Evolutionary conservation across 495 filamentous ascomycete genomes (phyloP).

Genomic region (Penicillium bialowiezense): DNA sequence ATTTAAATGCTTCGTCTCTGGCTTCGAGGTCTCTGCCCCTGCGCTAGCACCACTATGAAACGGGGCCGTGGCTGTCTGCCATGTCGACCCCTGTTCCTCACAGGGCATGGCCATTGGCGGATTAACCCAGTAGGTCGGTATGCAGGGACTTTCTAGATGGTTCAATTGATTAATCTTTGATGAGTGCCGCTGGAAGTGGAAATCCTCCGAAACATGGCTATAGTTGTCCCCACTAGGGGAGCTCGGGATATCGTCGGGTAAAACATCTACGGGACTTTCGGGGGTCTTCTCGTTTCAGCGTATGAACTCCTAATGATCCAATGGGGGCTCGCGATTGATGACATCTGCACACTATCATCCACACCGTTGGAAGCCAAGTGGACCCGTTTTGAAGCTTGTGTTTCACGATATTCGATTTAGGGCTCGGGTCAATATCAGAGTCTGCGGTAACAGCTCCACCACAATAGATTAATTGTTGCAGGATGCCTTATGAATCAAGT

Average conservation of each 20-base stretch:
- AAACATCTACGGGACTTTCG: background rate
- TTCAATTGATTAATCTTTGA: background rate
- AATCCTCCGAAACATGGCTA: slow-evolving; percentile 1
- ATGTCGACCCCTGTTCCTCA: background rate
- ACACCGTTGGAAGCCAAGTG: background rate
- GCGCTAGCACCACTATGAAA: slow-evolving; percentile 4
- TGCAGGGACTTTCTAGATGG: background rate
- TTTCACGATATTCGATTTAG: background rate
- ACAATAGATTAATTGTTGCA: background rate
- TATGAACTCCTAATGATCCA: background rate
- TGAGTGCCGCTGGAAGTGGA: background rate
- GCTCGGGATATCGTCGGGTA: slow-evolving; percentile 1
- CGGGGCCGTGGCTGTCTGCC: background rate
- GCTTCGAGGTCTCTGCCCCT: background rate
- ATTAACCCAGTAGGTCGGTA: background rate
- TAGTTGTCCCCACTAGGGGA: background rate
- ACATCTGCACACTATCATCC: background rate
- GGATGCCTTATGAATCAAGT: too few relatives aligned
- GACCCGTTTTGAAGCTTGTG: background rate
- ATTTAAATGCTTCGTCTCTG: slow-evolving; percentile 3
- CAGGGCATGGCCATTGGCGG: background rate
- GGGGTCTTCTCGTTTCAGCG: background rate
- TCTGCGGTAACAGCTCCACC: background rate
- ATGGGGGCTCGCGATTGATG: background rate
- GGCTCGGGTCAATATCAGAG: background rate